Percentiles rank a stretch among this genome's conserved stretches.
These are phyloP conservation scores for Beta lomatogona DNA, from an alignment of 179 eudicot genomes.

Conservation along the genomic window DNA sequence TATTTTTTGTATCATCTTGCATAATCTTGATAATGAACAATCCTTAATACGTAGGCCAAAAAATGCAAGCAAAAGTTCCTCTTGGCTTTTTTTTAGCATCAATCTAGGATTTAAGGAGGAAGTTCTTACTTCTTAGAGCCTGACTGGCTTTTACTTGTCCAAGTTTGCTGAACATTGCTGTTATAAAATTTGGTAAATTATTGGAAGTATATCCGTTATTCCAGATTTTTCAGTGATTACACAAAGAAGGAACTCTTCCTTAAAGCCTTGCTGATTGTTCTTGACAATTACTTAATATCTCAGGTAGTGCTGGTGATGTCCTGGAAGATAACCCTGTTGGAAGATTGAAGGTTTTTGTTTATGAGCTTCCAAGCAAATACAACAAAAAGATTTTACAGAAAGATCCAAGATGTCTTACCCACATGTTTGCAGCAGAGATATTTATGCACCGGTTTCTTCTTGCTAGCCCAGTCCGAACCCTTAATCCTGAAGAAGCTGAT, in stretches of 20 bases:
- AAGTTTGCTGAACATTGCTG: not conserved
- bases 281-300: not conserved
- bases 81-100: not conserved
- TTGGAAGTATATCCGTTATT: not conserved
- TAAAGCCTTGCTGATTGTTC: constrained; percentile 18
- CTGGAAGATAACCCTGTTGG: constrained; percentile 95
- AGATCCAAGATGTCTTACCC: constrained; percentile 86
- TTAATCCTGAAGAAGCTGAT: constrained; percentile 96
- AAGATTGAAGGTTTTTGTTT: constrained; percentile 84
- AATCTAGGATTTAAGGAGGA: not conserved
- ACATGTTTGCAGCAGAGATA: constrained; percentile 98
- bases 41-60: not conserved
- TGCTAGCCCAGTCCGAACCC: constrained; percentile 81
- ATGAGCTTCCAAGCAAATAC: constrained; percentile 97
- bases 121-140: not conserved
- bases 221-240: not conserved
- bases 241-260: not conserved
- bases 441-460: constrained; percentile 87
- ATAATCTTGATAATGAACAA: not conserved
- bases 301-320: constrained; percentile 98
- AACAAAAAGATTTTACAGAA: constrained; percentile 91
- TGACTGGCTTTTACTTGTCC: not conserved
- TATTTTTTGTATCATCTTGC: not conserved
- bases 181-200: not conserved
- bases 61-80: not conserved